phyloP scores from a whole-genome alignment of 164 flowering plant genomes.

The Dillenia suffruticosa region DNA sequence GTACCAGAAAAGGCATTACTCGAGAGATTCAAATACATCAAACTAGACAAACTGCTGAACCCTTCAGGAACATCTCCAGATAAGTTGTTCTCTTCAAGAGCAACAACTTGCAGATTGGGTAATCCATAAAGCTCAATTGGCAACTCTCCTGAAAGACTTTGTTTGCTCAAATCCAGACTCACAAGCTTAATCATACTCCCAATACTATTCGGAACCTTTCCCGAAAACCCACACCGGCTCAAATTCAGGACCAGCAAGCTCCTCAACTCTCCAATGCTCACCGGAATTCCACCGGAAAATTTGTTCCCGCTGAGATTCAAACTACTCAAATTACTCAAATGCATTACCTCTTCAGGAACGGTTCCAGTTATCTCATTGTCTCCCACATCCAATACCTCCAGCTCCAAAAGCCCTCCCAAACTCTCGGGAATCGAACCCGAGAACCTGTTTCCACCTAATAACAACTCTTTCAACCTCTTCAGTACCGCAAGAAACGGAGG shows the following conservation, averaged over 20 bases:
- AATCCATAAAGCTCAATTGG: conserved; percentile 67
- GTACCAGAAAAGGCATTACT: conserved; percentile 48
- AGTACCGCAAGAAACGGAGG: conserved; percentile 38
- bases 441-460: conserved; percentile 55
- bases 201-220: conserved; percentile 45
- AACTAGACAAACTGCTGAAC: conserved; percentile 55
- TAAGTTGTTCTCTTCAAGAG: conserved; percentile 48
- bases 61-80: conserved; percentile 67
- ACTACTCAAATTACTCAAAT: conserved; percentile 39
- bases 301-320: conserved; percentile 50
- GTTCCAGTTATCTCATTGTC: conserved; percentile 45
- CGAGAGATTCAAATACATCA: conserved; percentile 46
- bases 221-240: conserved; percentile 56
- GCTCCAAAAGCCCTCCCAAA: conserved; percentile 26
- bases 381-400: conserved; percentile 47
- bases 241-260: conserved; percentile 43
- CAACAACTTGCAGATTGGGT: conserved; percentile 54
- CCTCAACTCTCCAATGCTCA: conserved; percentile 34
- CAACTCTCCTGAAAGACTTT: conserved; percentile 50
- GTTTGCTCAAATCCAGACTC: conserved; percentile 61
- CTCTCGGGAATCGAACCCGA: conserved; percentile 43
- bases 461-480: conserved; percentile 32
- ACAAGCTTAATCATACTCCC: conserved; percentile 46
- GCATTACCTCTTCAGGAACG: conserved; percentile 41
- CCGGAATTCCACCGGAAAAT: conserved; percentile 39